Evolutionary conservation across 768 basidiomycete genomes (phyloP).

Genomic region (Mycena filopes): DNA sequence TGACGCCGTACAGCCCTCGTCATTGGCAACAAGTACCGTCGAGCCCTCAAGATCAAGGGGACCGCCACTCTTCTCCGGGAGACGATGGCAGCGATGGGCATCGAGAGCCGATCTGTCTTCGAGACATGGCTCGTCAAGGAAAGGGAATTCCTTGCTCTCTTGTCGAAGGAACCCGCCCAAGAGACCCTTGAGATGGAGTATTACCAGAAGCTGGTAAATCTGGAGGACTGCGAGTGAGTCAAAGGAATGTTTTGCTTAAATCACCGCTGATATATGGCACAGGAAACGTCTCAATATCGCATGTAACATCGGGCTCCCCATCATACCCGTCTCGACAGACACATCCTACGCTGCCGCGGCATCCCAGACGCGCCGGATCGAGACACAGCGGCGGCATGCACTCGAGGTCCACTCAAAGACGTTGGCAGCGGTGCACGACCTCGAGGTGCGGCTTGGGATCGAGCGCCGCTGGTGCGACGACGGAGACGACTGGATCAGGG

Average conservation of each 20-base stretch:
- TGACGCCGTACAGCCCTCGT: not conserved
- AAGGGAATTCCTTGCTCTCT: not conserved
- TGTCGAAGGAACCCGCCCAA: conserved; percentile 20
- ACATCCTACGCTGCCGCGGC: no score
- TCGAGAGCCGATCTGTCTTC: conserved; percentile 1
- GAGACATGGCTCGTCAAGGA: conserved; percentile 21
- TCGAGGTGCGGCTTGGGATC: not conserved
- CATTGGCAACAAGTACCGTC: not conserved
- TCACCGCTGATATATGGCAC: no score
- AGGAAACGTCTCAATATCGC: no score
- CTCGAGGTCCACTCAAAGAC: no score
- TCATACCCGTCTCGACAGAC: no score
- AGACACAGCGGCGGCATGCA: no score
- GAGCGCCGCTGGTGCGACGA: not conserved
- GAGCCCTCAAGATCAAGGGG: not conserved
- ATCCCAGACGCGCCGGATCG: no score
- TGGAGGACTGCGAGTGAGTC: not conserved
- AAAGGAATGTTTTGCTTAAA: no score
- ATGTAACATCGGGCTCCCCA: no score
- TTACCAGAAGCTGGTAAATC: conserved; percentile 9
- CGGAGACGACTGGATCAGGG: not conserved
- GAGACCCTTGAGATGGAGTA: conserved; percentile 20
- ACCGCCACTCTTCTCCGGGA: not conserved
- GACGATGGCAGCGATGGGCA: not conserved
- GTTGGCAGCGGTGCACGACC: no score